Base-by-base conservation (phyloP, 1,284 basidiomycete species). In the Trametes pubescens region DNA sequence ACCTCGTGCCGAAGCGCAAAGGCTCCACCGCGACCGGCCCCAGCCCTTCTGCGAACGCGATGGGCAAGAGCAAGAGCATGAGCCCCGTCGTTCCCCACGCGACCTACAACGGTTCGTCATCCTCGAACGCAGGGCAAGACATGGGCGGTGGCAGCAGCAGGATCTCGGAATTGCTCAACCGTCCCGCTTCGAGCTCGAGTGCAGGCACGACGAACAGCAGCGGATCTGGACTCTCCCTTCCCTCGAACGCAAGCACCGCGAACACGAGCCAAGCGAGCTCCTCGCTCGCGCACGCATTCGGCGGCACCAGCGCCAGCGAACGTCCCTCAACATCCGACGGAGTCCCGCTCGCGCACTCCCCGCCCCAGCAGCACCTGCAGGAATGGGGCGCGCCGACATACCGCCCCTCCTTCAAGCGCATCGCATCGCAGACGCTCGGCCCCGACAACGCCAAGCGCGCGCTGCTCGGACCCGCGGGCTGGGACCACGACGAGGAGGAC, bases 391-490 rank as follows among this genome's bases (percentile, higher is more conserved):
- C 68, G 52, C 74, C 68, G 57, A 70, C 71, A 14, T 70, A 79
- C 46, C 77, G 90, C 2, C 90, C 91, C 14, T 81, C 84, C 32
- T 91, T 91, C 73, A 92, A 92, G 78, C 80, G 91, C 29, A 75
- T 90, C 35, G 84, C 90, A 1, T 90, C 87, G 51, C 88, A 90
- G 77, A 89, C 88, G 8, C 76, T 92, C 6, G 90, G 82, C 1
- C 87, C 89, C 4, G 77, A 79, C 34, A 81, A 81, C 66, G 68
- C 81, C 57, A 92, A 91, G 76, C 77, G 88, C 29, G 80, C 82
- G 37, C 69, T 81, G 69, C 74, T 83, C 11, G 73, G 69, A 2
- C 73, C 74, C 24, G 71, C 75, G 32, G 76, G 75, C 34, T 73
- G 75, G 76, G 73, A 75, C 40, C 71, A 72, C 43, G 68, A 69